A percentile compares a stretch with the other conserved stretches of the same genome.
These are phyloP conservation scores for Backusella tuberculispora DNA, from an alignment of 192 early-diverging fungal genomes.

Conservation along the genomic window DNA sequence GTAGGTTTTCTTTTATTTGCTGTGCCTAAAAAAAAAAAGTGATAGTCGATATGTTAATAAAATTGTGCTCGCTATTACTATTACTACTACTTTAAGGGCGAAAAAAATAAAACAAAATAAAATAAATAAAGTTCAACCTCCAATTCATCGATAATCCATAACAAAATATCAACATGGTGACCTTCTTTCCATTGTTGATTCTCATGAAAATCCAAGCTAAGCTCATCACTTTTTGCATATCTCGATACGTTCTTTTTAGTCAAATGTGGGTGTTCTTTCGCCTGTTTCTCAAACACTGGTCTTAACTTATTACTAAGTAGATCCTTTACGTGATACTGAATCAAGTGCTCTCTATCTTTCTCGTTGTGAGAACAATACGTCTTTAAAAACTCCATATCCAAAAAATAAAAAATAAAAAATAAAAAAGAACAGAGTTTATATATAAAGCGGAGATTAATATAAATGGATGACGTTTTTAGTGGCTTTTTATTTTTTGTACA, in stretches of 20 bases:
- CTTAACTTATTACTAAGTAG: slow-evolving; percentile 16
- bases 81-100: no score
- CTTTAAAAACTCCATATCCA: slow-evolving; percentile 5
- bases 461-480: background rate
- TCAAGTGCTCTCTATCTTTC: slow-evolving; percentile 10
- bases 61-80: no score
- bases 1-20: slow-evolving; percentile 15
- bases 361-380: background rate
- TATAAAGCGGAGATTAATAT: slow-evolving; percentile 3
- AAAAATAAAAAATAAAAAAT: background rate
- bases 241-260: background rate
- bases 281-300: slow-evolving; percentile 23
- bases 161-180: slow-evolving; percentile 16
- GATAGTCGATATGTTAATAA: no score
- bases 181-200: slow-evolving; percentile 16
- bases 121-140: no score
- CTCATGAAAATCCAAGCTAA: slow-evolving; percentile 16
- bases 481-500: slow-evolving; percentile 13
- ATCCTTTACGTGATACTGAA: slow-evolving; percentile 16
- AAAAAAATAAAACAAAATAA: no score
- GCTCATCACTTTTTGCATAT: slow-evolving; percentile 5
- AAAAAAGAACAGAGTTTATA: background rate
- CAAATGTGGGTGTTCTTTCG: slow-evolving; percentile 8
- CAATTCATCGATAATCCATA: slow-evolving; percentile 18
- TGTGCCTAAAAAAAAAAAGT: background rate